These are phyloP conservation scores for Claviceps digitariae DNA, from an alignment of 2,329 filamentous ascomycete species.

Conservation along the genomic window DNA sequence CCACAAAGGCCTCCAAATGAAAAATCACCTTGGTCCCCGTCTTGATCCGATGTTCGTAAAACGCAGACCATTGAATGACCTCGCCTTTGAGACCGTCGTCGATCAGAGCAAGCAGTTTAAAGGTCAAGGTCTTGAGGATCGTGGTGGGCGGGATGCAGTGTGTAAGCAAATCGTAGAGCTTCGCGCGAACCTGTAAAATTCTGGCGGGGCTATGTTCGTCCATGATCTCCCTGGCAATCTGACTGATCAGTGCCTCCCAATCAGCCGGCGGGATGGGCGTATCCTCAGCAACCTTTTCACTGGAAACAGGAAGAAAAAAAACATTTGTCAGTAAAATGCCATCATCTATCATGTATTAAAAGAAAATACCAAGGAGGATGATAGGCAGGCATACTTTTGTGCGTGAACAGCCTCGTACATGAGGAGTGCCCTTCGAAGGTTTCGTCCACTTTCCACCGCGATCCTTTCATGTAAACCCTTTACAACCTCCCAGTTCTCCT, in stretches of 20 bases:
- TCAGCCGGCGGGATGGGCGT: conserved; percentile 90
- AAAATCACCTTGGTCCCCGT: conserved; percentile 94
- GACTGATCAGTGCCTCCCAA: conserved; percentile 83
- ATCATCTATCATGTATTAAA: neutral
- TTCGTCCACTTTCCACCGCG: conserved; percentile 79
- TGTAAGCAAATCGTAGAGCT: conserved; percentile 92
- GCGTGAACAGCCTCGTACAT: conserved; percentile 98
- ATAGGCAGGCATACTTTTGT: conserved; percentile 55
- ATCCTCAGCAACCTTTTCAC: conserved; percentile 77
- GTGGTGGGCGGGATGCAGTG: conserved; percentile 95
- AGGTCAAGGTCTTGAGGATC: conserved; percentile 87
- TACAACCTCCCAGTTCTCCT: conserved; percentile 70
- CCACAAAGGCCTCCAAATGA: conserved; percentile 94
- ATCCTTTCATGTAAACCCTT: conserved; percentile 70
- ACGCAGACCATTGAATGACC: conserved; percentile 89
- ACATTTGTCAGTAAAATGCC: conserved; percentile 16
- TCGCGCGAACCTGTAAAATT: conserved; percentile 76
- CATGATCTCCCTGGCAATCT: conserved; percentile 88
- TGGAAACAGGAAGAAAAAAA: conserved; percentile 23
- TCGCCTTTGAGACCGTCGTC: conserved; percentile 85
- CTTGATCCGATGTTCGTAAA: conserved; percentile 91
- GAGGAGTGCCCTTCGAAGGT: conserved; percentile 74
- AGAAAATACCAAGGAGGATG: neutral
- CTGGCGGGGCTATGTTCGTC: conserved; percentile 82
- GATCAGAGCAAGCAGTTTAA: conserved; percentile 76